Evolutionary conservation across 768 basidiomycete genomes (phyloP).

Genomic region (Boletus sp.): DNA sequence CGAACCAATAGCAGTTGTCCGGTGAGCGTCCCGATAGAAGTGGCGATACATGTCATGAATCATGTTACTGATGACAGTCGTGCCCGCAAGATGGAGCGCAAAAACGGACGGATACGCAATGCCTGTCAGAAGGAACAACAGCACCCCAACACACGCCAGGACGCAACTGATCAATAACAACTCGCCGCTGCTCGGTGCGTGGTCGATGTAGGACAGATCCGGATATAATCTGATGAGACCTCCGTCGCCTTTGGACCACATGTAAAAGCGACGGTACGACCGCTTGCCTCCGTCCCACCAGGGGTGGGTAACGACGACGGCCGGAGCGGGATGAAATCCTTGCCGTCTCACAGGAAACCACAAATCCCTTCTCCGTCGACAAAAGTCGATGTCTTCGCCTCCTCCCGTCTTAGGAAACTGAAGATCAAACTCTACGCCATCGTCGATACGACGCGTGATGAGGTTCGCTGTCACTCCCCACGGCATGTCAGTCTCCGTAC

Average conservation of each 20-base stretch:
- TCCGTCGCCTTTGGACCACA: conserved; percentile 59
- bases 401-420: conserved; percentile 61
- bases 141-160: conserved; percentile 10
- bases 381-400: conserved; percentile 62
- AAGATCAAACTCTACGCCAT: conserved; percentile 44
- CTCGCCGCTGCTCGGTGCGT: conserved; percentile 50
- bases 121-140: conserved; percentile 15
- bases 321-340: conserved; percentile 48
- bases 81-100: conserved; percentile 22
- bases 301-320: conserved; percentile 51
- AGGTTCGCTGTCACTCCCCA: conserved; percentile 67
- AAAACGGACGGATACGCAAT: conserved; percentile 7
- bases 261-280: conserved; percentile 52
- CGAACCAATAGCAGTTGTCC: conserved; percentile 32
- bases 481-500: conserved; percentile 41
- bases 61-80: conserved; percentile 40
- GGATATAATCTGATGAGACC: conserved; percentile 48
- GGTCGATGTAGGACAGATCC: conserved; percentile 42
- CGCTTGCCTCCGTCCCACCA: conserved; percentile 50
- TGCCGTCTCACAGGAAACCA: conserved; percentile 33
- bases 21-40: conserved; percentile 39
- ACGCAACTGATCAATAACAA: conserved; percentile 30
- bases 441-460: conserved; percentile 43
- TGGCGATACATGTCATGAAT: conserved; percentile 50
- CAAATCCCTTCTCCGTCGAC: conserved; percentile 42